phyloP scores from a whole-genome alignment of 2,329 filamentous ascomycete species.

The Hypoxylon sp. region DNA sequence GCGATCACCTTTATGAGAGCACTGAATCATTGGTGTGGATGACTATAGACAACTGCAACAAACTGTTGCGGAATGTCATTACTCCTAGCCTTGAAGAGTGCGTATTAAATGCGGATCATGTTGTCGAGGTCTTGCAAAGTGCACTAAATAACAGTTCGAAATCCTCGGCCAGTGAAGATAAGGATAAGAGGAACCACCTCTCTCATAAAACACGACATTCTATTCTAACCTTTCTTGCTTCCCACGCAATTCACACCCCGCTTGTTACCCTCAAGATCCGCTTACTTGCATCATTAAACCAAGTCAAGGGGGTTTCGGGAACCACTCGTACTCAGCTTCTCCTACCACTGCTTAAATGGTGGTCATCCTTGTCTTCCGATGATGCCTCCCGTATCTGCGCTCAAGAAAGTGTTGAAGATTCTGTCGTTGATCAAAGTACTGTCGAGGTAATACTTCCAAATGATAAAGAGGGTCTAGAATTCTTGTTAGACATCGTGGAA shows the following conservation, averaged over 20 bases:
- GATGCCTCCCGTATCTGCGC: constrained; percentile 67
- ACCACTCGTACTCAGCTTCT: constrained; percentile 80
- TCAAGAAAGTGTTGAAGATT: constrained; percentile 61
- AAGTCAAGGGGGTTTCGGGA: constrained; percentile 78
- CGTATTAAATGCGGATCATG: constrained; percentile 81
- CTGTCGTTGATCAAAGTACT: constrained; percentile 60
- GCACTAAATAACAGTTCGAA: constrained; percentile 67
- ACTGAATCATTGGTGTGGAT: constrained; percentile 71
- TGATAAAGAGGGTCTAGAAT: constrained; percentile 67
- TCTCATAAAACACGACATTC: constrained; percentile 74
- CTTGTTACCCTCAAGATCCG: constrained; percentile 77
- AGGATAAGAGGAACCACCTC: constrained; percentile 69
- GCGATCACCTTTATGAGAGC: constrained; percentile 75
- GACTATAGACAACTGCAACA: constrained; percentile 68
- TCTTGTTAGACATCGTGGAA: constrained; percentile 65
- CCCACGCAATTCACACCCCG: constrained; percentile 79
- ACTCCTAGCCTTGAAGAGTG: constrained; percentile 87
- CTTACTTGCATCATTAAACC: constrained; percentile 80
- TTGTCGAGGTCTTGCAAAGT: constrained; percentile 74
- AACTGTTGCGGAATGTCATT: constrained; percentile 76
- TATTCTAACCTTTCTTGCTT: constrained; percentile 79
- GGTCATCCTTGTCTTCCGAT: constrained; percentile 70
- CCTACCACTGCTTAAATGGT: constrained; percentile 80
- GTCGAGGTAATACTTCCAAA: constrained; percentile 70
- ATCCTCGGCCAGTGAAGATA: constrained; percentile 47